Conservation (phyloP, 345 rosid species). For the Viola odorata region DNA sequence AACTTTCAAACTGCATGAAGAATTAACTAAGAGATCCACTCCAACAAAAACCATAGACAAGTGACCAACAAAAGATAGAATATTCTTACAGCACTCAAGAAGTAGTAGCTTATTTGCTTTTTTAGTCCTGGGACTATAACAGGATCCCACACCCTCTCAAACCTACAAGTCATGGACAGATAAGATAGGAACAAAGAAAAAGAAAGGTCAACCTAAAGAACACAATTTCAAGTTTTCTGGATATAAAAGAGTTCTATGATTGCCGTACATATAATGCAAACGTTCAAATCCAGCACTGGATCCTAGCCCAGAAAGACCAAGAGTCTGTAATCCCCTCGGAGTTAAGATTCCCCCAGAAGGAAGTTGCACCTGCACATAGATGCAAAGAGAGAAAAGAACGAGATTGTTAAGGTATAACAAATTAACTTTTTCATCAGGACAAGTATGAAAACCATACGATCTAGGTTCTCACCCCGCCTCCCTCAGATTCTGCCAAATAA, state of each 20-base stretch:
- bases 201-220: slow-evolving; percentile 6
- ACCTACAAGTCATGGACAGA: slow-evolving; percentile 33
- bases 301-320: slow-evolving; percentile 84
- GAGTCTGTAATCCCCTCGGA: slow-evolving; percentile 70
- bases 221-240: not conserved
- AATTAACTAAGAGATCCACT: slow-evolving; percentile 14
- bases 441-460: slow-evolving; percentile 5
- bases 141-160: slow-evolving; percentile 97
- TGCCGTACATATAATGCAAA: slow-evolving; percentile 76
- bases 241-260: not conserved
- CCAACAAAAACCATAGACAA: slow-evolving; percentile 1
- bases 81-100: slow-evolving; percentile 66
- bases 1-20: slow-evolving; percentile 60
- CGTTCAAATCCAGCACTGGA: slow-evolving; percentile 86
- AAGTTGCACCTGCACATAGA: slow-evolving; percentile 56
- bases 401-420: not conserved
- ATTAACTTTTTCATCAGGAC: not conserved
- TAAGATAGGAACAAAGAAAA: not conserved
- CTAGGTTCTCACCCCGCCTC: slow-evolving; percentile 63
- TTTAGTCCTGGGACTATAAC: slow-evolving; percentile 59
- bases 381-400: not conserved
- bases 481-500: slow-evolving; percentile 68
- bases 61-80: slow-evolving; percentile 1
- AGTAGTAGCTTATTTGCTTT: slow-evolving; percentile 59
- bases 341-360: slow-evolving; percentile 89